A percentile compares a stretch with the other conserved stretches of the same genome.
Conservation (phyloP, 2,329 filamentous ascomycete genomes). For the Bipolaris sorokiniana region DNA sequence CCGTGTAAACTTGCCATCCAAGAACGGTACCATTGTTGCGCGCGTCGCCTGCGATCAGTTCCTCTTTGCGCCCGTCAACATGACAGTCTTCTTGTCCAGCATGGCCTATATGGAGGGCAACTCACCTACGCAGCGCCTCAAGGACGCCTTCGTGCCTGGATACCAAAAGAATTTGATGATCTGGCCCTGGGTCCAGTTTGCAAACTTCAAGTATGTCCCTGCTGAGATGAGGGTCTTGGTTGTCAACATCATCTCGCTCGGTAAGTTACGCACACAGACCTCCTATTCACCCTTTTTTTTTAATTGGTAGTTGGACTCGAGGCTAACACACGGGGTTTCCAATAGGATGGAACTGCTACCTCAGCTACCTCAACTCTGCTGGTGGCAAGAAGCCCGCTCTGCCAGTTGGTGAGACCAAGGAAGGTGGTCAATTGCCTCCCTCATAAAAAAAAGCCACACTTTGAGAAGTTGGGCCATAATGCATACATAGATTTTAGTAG, state of each 20-base stretch:
- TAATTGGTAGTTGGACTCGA: background rate
- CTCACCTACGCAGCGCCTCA: slow-evolving; percentile 70
- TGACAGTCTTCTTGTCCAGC: slow-evolving; percentile 77
- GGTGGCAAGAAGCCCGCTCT: slow-evolving; percentile 27
- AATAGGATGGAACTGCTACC: slow-evolving; percentile 52
- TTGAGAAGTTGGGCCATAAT: too few species aligned
- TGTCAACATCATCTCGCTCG: slow-evolving; percentile 79
- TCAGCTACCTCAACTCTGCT: slow-evolving; percentile 47
- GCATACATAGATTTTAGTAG: too few species aligned
- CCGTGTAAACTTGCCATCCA: slow-evolving; percentile 67
- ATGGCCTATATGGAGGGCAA: slow-evolving; percentile 83
- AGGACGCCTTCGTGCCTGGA: slow-evolving; percentile 71
- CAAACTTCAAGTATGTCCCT: slow-evolving; percentile 88
- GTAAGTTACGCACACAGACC: slow-evolving; percentile 46
- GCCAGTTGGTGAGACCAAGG: slow-evolving; percentile 25
- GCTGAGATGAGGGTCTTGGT: slow-evolving; percentile 82
- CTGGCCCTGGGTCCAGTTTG: slow-evolving; percentile 83
- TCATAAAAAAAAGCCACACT: slow-evolving; percentile 19
- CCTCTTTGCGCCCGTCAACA: slow-evolving; percentile 82
- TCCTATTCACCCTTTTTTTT: too few species aligned
- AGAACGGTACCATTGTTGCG: slow-evolving; percentile 73
- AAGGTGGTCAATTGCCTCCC: slow-evolving; percentile 36
- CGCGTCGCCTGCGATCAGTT: slow-evolving; percentile 80
- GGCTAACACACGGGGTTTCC: background rate
- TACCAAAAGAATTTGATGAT: slow-evolving; percentile 85